Evolutionary conservation across 192 early-diverging fungal genomes (phyloP), one percentile per base, ranked within the genome.

Genomic region (Backusella tuberculispora): DNA sequence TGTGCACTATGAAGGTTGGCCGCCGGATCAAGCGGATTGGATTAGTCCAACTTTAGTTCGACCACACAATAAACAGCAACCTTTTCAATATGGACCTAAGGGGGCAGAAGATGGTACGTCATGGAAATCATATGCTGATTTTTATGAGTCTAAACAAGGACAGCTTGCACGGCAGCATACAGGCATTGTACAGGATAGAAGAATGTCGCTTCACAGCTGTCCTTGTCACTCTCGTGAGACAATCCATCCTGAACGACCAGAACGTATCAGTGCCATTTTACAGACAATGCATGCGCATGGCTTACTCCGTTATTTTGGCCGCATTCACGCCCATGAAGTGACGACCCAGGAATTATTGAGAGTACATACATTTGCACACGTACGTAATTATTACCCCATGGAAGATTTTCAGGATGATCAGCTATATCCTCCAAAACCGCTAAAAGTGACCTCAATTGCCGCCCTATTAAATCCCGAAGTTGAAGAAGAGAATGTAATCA

Each of bases 1-100:
- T 34, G 68, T 34, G 45, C 86, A 87, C 47, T 87, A 83, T 75
- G 86, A 87, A 72, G 86, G 86, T 0, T 87, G 79, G 41, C 80
- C 86, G n/a, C 80, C 82, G 56, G 78, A 82, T 34, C 84, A 85
- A 40, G 86, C 83, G 46, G 82, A 85, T 47, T 87, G 86, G 86
- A 74, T 87, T 21, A 12, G 77, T 80, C n/a, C 70, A 66, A 29
- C 10, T 63, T 63, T 63, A n/a, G 24, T 34, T 73, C 76, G 38
- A 66, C 85, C 81, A 80, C 74, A 26, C 76, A 70, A 37, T 45
- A 17, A 37, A 8, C 45, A 47, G 40, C 63, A 66, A 29, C 66
- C 9, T 56, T 21, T 84, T 38, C 75, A 80, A 15, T 82, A 85
- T 43, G 86, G 86, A 4, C 84, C 86, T n/a, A 60, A 65, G 40